Percentiles rank a stretch among this genome's conserved stretches.
These are phyloP conservation scores for Heterobasidion occidentale DNA, from an alignment of 1,284 basidiomycete genomes.

Conservation along the genomic window DNA sequence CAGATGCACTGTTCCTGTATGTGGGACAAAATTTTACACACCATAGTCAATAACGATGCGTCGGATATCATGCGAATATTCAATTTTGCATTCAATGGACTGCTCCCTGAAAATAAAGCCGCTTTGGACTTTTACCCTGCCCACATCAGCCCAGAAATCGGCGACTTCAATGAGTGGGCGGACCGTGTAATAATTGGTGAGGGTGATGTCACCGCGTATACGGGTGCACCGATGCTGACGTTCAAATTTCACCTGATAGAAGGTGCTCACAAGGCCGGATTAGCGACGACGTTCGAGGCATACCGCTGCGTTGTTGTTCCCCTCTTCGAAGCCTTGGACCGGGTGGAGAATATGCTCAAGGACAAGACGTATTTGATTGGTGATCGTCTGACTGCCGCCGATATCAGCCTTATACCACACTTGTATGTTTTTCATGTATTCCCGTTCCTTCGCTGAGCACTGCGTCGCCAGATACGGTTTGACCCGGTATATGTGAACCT, in stretches of 20 bases:
- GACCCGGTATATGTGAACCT: slow-evolving; percentile 88
- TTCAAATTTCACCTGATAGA: slow-evolving; percentile 31
- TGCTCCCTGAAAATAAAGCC: slow-evolving; percentile 60
- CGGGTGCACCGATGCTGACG: not conserved
- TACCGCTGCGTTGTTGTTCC: slow-evolving; percentile 73
- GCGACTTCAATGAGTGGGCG: slow-evolving; percentile 85
- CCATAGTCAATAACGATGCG: slow-evolving; percentile 94
- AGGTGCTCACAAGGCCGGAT: slow-evolving; percentile 86
- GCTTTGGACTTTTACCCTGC: slow-evolving; percentile 72
- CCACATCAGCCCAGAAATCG: slow-evolving; percentile 65
- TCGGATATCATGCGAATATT: slow-evolving; percentile 92
- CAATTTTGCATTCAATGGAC: slow-evolving; percentile 76
- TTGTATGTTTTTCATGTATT: slow-evolving; percentile 44
- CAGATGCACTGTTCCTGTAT: slow-evolving; percentile 84
- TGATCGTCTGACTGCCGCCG: slow-evolving; percentile 82
- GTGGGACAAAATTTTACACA: slow-evolving; percentile 88
- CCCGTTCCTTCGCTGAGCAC: not conserved
- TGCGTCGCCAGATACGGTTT: slow-evolving; percentile 36
- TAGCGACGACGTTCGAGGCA: slow-evolving; percentile 76
- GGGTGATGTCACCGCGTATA: slow-evolving; percentile 14
- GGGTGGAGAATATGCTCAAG: slow-evolving; percentile 69
- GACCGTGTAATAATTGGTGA: slow-evolving; percentile 77
- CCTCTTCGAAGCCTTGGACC: slow-evolving; percentile 75
- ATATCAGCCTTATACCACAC: slow-evolving; percentile 89
- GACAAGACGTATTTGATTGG: slow-evolving; percentile 84